phyloP scores from a whole-genome alignment of 805 yeast genomes.

The Torulaspora franciscae region DNA sequence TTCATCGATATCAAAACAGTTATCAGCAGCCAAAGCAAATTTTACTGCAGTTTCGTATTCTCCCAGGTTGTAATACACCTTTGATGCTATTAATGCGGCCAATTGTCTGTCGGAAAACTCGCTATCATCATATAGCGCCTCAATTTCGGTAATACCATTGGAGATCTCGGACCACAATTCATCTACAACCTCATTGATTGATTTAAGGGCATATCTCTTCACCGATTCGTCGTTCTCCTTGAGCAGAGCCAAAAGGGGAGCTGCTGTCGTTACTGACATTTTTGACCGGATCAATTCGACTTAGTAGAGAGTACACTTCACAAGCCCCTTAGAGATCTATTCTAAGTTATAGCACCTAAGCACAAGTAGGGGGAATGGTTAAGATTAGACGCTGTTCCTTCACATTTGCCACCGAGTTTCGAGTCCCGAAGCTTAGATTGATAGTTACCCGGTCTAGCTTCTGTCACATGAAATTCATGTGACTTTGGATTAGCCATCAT shows the following conservation, averaged over 20 bases:
- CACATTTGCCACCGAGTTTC: constrained; percentile 24
- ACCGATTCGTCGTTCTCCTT: constrained; percentile 74
- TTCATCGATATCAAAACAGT: constrained; percentile 65
- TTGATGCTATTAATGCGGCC: constrained; percentile 90
- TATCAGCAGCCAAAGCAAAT: constrained; percentile 81
- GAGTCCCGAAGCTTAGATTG: background rate
- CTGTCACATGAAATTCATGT: background rate
- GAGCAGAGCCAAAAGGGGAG: constrained; percentile 85
- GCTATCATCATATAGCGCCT: constrained; percentile 83
- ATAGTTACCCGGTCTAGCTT: constrained; percentile 6
- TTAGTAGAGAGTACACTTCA: background rate
- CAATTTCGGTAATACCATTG: constrained; percentile 79
- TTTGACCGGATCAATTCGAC: background rate
- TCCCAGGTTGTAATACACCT: constrained; percentile 86
- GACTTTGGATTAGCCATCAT: too few species aligned
- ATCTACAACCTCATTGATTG: constrained; percentile 77
- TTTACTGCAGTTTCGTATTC: constrained; percentile 88
- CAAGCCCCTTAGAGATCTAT: background rate
- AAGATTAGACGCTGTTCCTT: constrained; percentile 5
- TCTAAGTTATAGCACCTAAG: background rate
- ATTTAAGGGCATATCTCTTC: constrained; percentile 77
- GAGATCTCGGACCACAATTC: constrained; percentile 97
- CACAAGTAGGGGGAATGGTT: background rate
- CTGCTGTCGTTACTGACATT: constrained; percentile 69
- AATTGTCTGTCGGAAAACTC: constrained; percentile 68